Percentiles rank a stretch among this genome's conserved stretches.
Evolutionary conservation across 1,139 yeast genomes (phyloP).

Genomic region (Lodderomyces orthopsilosis): DNA sequence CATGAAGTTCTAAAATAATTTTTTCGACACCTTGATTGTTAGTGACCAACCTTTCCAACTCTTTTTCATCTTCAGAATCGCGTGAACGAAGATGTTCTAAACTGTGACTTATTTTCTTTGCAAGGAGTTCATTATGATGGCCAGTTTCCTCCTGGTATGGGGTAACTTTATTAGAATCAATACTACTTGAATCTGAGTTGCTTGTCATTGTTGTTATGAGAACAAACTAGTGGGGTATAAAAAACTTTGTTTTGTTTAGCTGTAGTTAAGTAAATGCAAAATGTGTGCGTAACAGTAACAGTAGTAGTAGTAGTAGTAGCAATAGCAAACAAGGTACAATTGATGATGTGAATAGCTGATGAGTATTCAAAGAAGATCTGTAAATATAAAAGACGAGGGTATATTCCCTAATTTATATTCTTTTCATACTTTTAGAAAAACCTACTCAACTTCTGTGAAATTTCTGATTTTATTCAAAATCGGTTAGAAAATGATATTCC

Average conservation of each 20-base stretch:
- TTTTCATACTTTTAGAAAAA: not conserved
- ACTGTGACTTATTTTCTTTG: not conserved
- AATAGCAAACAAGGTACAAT: too few relatives aligned
- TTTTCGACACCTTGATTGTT: constrained; percentile 35
- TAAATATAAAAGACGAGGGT: not conserved
- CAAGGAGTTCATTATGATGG: constrained; percentile 5
- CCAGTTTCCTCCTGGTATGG: constrained; percentile 11
- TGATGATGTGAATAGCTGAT: not conserved
- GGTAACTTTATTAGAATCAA: constrained; percentile 14
- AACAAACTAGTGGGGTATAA: not conserved
- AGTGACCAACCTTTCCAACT: constrained; percentile 25
- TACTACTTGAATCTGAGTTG: constrained; percentile 4
- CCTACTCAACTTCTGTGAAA: not conserved
- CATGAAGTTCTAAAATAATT: constrained; percentile 29
- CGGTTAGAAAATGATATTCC: constrained; percentile 1
- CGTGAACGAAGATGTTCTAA: constrained; percentile 8
- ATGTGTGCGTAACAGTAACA: too few relatives aligned
- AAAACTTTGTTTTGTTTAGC: not conserved
- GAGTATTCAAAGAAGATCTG: not conserved
- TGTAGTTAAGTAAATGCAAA: not conserved
- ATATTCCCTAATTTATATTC: not conserved
- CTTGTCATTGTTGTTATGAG: not conserved
- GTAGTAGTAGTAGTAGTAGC: too few relatives aligned
- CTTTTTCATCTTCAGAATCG: constrained; percentile 18
- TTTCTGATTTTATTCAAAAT: not conserved